These are phyloP conservation scores for Lachancea fermentati DNA, from an alignment of 805 yeast genomes.

Conservation along the genomic window DNA sequence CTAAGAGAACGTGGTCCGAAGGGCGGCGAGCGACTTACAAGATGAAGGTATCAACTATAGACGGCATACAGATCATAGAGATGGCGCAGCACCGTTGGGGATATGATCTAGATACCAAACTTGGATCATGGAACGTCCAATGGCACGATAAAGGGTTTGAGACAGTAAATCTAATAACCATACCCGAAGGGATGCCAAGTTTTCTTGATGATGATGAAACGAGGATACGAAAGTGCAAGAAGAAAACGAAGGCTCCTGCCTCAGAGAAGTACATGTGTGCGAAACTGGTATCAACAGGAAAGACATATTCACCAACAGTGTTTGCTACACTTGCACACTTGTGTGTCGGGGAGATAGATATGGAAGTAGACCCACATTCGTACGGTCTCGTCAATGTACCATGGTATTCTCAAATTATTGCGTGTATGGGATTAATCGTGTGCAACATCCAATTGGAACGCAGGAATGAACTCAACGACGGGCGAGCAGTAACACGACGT, in stretches of 20 bases:
- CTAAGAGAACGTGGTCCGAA: no score
- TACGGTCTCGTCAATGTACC: constrained; percentile 8
- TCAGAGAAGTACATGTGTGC: constrained; percentile 4
- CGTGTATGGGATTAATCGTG: constrained; percentile 6
- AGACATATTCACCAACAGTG: constrained; percentile 1
- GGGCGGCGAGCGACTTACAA: neutral
- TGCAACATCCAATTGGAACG: constrained; percentile 3
- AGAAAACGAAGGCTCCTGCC: no score
- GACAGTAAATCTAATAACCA: constrained; percentile 2
- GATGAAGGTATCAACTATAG: constrained; percentile 1
- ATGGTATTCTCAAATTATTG: constrained; percentile 8
- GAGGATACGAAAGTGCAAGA: constrained; percentile 1
- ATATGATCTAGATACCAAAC: constrained; percentile 1
- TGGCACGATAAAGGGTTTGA: constrained; percentile 4
- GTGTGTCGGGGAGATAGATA: constrained; percentile 4
- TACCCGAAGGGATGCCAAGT: neutral
- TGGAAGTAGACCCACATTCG: constrained; percentile 6
- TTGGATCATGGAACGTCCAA: constrained; percentile 7
- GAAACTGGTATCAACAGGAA: neutral
- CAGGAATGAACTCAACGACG: no score
- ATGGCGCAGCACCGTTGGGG: constrained; percentile 1
- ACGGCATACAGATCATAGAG: neutral
- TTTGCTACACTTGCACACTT: constrained; percentile 3
- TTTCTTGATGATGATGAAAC: constrained; percentile 4
- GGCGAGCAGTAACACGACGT: no score